Base-by-base conservation (phyloP, 441 rosid species). In the Dalechampia spathulata region DNA sequence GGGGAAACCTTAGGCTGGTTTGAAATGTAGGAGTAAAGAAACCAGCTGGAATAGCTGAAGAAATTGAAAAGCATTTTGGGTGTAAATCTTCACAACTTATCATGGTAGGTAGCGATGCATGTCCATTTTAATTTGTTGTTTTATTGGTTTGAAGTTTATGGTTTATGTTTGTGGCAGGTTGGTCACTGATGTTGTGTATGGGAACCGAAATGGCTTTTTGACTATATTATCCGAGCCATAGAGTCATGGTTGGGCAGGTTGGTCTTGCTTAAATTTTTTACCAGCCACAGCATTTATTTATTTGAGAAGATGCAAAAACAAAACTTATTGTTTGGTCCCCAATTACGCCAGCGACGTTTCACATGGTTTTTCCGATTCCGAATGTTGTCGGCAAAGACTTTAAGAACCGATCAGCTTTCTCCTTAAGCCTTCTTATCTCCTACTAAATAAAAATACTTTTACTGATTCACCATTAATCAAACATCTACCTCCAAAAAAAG, bases 41-140 rank as follows among this genome's bases (percentile, higher is more conserved):
- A 78, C 99, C 99, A 25, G 95, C 95, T 13, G 99, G 99, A 49
- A 77, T 83, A 21, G 89, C 91, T 53, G 95, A 90, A 71, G 99
- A 93, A 69, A 78, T 93, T n/a, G 99, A 90, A 74, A 78, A 83
- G 55, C 96, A 93, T 67, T 93, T 93, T 77, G 99, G 96, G 58
- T 90, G 86, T 61, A 51, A 62, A 61, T 79, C 95, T 23, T 85
- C 93, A 0, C 82, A 83, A 60, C 87, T 90, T 53, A 78, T 93
- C 69, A 87, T 93, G 96, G 99, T 93, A 72, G 26, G 40, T 52
- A 30, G 37, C 52, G 57, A 32, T 57, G 64, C 55, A 23, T 66
- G 30, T 59, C 60, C n/a, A n/a, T 19, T 61, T 62, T 7, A 39
- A 20, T 20, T 65, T 17, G 42, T 58, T 61, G 40, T 16, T 28